Evolutionary conservation across 2,329 filamentous ascomycete species (phyloP), one percentile per base, ranked within the genome.

Genomic region (Cryphonectria nitschkei): DNA sequence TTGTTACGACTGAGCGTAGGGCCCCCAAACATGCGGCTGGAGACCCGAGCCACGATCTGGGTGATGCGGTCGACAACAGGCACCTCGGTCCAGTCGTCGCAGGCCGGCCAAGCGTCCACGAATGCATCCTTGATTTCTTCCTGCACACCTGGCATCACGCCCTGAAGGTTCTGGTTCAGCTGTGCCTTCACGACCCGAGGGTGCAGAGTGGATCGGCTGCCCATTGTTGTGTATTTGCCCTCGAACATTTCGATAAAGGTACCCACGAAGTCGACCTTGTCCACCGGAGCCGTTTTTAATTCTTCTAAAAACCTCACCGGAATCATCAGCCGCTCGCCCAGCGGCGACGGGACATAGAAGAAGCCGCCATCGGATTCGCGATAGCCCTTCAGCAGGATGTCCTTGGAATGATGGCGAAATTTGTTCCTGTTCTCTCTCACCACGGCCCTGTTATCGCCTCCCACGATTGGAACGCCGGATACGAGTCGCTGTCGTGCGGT

Each of bases 221-320:
- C 77, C 71, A 79, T 76, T 0, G 76, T 77, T 0, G 77, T 79
- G 70, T 79, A 78, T 68, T 76, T 76, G n/a, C 76, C 77, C 68
- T 78, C 78, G 60, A 79, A 79, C 76, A 79, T 79, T 72, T 77
- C 72, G 37, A 76, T 73, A 56, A 75, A 78, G 0, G 76, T 76
- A 32, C 69, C 75, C 1, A 76, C 74, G 41, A 78, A 78, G 58
- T 79, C 77, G 16, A 77, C 75, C 41, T 77, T 68, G 37, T 77
- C 72, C 3, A 75, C 56, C 2, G 76, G 75, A 8, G 74, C 73
- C 1, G 74, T 73, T 67, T 78, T 78, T 39, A 79, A 46, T 43
- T 79, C 77, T 19, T 78, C 75, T 5, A 78, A 68, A 69, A 77
- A 76, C 58, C 73, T 75, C 32, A 72, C 63, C 3, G 77, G 77